Percentiles rank a stretch among this genome's conserved stretches.
These are phyloP conservation scores for Amaranthus hypochondriacus DNA, from an alignment of 148 eudicot genomes.

Conservation along the genomic window DNA sequence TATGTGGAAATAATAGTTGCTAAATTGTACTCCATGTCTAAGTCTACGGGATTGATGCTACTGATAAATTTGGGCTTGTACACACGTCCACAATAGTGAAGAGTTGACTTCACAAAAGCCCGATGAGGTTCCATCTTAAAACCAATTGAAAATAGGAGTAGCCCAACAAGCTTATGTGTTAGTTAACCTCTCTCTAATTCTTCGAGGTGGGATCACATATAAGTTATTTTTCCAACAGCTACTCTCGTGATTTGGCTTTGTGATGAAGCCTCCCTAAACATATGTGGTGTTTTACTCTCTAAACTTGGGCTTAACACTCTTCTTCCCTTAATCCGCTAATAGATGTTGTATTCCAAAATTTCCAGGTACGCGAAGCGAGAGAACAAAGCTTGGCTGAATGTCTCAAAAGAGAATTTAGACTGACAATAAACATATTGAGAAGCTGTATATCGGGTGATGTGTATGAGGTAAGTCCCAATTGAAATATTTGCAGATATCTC, in stretches of 20 bases:
- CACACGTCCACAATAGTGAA: too few relatives aligned
- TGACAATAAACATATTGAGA: slow-evolving; percentile 77
- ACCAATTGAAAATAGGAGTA: too few relatives aligned
- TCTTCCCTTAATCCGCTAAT: not conserved
- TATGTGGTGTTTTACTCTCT: not conserved
- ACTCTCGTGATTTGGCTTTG: not conserved
- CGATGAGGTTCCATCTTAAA: too few relatives aligned
- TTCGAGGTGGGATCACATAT: too few relatives aligned
- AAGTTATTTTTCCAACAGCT: too few relatives aligned
- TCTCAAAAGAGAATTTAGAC: slow-evolving; percentile 81
- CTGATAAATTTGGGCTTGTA: too few relatives aligned
- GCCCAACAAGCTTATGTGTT: too few relatives aligned
- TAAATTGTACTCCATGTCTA: not conserved
- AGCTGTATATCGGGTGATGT: slow-evolving; percentile 64
- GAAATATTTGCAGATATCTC: not conserved
- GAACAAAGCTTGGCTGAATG: slow-evolving; percentile 66
- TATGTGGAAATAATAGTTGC: not conserved
- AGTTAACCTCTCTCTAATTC: too few relatives aligned
- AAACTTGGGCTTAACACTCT: not conserved
- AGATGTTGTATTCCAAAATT: slow-evolving; percentile 3
- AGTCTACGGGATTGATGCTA: too few relatives aligned
- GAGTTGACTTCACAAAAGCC: too few relatives aligned
- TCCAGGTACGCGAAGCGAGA: slow-evolving; percentile 82
- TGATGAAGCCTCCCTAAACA: not conserved
- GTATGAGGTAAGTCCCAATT: slow-evolving; percentile 58